These are phyloP conservation scores for Lathyrus sativus DNA, from an alignment of 306 rosid genomes.

Conservation along the genomic window DNA sequence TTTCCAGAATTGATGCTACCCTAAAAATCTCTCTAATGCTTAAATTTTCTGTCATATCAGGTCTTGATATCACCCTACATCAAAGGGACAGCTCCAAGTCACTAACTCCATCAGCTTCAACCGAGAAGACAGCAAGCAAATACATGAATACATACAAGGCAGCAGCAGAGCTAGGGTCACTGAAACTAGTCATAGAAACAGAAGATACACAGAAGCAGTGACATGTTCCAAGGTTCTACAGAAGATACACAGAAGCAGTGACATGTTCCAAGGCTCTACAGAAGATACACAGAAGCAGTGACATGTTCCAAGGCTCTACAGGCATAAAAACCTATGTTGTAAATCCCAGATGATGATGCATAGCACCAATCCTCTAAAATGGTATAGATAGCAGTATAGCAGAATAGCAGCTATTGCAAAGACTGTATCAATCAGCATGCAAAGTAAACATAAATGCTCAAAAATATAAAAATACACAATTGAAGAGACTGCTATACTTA, in stretches of 20 bases:
- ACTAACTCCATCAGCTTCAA: conserved; percentile 15
- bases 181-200: conserved; percentile 25
- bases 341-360: too few species aligned
- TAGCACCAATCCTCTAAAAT: too few species aligned
- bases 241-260: too few species aligned
- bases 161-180: background rate
- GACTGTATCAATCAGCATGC: too few species aligned
- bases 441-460: too few species aligned
- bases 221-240: conserved; percentile 5
- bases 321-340: conserved; percentile 5
- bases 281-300: conserved; percentile 13
- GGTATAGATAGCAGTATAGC: too few species aligned
- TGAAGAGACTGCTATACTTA: too few species aligned
- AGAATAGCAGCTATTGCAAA: too few species aligned
- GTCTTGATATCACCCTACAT: background rate
- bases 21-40: background rate
- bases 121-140: background rate
- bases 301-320: conserved; percentile 5
- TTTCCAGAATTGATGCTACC: background rate
- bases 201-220: conserved; percentile 13
- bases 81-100: conserved; percentile 6
- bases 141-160: conserved; percentile 11
- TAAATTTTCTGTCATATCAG: background rate
- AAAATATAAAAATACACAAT: too few species aligned
- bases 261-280: conserved; percentile 12